These are phyloP conservation scores for Trichoderma lentiforme DNA, from an alignment of 2,329 filamentous ascomycete genomes.

Conservation along the genomic window DNA sequence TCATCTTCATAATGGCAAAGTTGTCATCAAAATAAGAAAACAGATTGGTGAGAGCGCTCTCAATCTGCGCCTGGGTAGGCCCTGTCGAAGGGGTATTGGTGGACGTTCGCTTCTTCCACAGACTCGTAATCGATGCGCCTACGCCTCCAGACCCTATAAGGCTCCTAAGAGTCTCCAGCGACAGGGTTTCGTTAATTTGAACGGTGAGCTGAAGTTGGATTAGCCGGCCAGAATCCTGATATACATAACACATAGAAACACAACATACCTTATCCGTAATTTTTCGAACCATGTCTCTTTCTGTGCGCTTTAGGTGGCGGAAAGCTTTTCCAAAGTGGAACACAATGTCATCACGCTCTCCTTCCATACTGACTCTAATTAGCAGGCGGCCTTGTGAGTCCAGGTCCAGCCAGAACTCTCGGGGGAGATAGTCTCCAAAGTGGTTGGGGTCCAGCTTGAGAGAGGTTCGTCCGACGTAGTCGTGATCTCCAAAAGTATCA, in stretches of 20 bases:
- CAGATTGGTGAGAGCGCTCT: conserved; percentile 76
- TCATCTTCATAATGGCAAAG: conserved; percentile 98
- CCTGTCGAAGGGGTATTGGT: conserved; percentile 55
- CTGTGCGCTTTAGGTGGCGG: conserved; percentile 87
- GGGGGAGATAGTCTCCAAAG: conserved; percentile 91
- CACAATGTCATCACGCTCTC: conserved; percentile 95
- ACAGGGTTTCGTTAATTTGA: conserved; percentile 88
- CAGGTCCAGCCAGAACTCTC: conserved; percentile 96
- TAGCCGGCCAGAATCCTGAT: not conserved
- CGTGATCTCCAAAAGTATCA: conserved; percentile 94
- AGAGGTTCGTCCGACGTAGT: conserved; percentile 94
- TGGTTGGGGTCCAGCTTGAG: conserved; percentile 97
- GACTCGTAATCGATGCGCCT: conserved; percentile 68
- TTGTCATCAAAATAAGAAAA: conserved; percentile 98
- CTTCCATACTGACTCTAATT: conserved; percentile 95
- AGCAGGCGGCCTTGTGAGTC: conserved; percentile 91
- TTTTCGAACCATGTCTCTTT: conserved; percentile 96
- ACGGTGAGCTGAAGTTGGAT: conserved; percentile 66
- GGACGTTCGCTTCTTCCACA: conserved; percentile 61
- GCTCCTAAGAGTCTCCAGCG: conserved; percentile 71
- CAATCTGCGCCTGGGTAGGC: conserved; percentile 69
- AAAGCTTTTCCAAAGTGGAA: conserved; percentile 99
- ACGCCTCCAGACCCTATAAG: conserved; percentile 69
- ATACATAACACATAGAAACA: not conserved
- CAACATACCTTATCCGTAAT: conserved; percentile 87